A percentile compares a stretch with the other conserved stretches of the same genome.
These are phyloP conservation scores for Amaranthus palmeri DNA, from an alignment of 148 eudicot species.

Conservation along the genomic window DNA sequence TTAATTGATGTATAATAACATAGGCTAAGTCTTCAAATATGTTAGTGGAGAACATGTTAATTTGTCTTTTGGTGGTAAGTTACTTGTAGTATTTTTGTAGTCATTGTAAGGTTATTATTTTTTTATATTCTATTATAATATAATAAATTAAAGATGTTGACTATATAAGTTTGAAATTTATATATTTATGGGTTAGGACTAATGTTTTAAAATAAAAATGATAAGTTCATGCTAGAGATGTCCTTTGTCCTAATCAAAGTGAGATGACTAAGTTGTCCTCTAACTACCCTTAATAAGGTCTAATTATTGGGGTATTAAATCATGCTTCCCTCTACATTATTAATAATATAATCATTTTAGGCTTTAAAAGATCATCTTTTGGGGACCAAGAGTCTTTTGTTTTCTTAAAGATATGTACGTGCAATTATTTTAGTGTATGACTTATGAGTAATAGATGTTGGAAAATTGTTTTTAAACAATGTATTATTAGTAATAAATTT, in stretches of 20 bases:
- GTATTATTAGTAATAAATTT: too few relatives aligned
- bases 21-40: slow-evolving; percentile 6
- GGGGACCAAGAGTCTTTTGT: not conserved
- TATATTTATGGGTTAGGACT: not conserved
- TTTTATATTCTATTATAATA: not conserved
- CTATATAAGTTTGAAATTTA: not conserved
- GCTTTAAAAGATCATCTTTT: not conserved
- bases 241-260: slow-evolving; percentile 19
- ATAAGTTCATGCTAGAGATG: slow-evolving; percentile 14
- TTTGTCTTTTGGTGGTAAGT: slow-evolving; percentile 27
- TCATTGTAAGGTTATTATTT: not conserved
- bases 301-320: slow-evolving; percentile 10
- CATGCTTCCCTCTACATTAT: slow-evolving; percentile 2
- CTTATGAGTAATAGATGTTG: too few relatives aligned
- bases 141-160: not conserved
- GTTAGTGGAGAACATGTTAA: slow-evolving; percentile 35
- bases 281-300: slow-evolving; percentile 13
- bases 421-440: too few relatives aligned
- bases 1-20: not conserved
- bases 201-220: slow-evolving; percentile 8
- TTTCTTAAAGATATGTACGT: too few relatives aligned
- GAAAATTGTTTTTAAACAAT: too few relatives aligned
- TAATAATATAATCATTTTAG: not conserved
- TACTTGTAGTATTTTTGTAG: not conserved
- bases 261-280: slow-evolving; percentile 21